Percentiles rank a stretch among this genome's conserved stretches.
Evolutionary conservation across 1,139 yeast genomes (phyloP).

Genomic region (Sporopachydermia cereana): DNA sequence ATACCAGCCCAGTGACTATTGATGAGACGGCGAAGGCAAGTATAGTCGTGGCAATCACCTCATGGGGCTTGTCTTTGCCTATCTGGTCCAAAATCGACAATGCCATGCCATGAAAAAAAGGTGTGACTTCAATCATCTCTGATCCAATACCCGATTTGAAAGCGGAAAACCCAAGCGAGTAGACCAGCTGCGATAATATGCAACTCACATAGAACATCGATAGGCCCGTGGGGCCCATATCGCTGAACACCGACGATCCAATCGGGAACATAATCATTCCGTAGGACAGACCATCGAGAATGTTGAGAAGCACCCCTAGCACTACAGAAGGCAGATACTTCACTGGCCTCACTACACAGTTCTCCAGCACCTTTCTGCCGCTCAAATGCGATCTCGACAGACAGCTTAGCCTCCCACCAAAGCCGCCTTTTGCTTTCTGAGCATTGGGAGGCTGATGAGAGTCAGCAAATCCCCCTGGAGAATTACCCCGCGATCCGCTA

Average conservation of each 20-base stretch:
- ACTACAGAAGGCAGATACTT: constrained; percentile 66
- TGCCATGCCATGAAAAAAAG: constrained; percentile 95
- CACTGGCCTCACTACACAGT: constrained; percentile 29
- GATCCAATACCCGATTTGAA: constrained; percentile 88
- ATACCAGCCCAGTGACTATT: constrained; percentile 74
- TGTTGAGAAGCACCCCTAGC: constrained; percentile 72
- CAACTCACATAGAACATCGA: constrained; percentile 93
- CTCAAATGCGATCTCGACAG: not conserved
- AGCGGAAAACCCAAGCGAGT: constrained; percentile 82
- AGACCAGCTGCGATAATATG: constrained; percentile 75
- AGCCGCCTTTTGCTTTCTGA: not conserved
- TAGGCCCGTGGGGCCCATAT: constrained; percentile 77
- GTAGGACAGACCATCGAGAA: constrained; percentile 85
- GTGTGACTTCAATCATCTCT: constrained; percentile 97
- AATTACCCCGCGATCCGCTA: not conserved
- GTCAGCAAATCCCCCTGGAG: not conserved
- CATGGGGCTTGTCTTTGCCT: constrained; percentile 42
- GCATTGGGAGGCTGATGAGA: not conserved
- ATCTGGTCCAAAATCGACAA: constrained; percentile 47
- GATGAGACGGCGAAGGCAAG: constrained; percentile 78
- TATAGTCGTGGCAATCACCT: constrained; percentile 75
- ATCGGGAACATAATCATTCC: constrained; percentile 97
- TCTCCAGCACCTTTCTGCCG: constrained; percentile 8
- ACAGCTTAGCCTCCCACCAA: not conserved
- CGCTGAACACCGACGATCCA: constrained; percentile 63